These are phyloP conservation scores for Phalaenopsis hybrid DNA, from an alignment of 116 monocot species.

Conservation along the genomic window DNA sequence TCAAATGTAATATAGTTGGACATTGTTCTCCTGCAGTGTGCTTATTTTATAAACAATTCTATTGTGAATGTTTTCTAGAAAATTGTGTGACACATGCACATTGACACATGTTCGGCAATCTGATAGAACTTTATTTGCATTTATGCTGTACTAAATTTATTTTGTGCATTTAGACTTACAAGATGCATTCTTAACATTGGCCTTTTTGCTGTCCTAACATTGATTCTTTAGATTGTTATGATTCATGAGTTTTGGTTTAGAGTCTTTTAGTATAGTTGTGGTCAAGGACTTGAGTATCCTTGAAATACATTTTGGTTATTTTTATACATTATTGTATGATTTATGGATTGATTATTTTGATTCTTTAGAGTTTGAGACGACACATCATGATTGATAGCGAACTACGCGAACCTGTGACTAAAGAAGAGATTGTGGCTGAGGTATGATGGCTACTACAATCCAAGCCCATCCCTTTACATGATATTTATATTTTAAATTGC, in stretches of 20 bases:
- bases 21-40: no score
- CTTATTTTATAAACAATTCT: no score
- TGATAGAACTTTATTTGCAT: background rate
- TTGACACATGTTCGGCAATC: background rate
- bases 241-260: background rate
- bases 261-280: background rate
- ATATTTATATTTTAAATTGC: background rate
- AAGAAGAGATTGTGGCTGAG: conserved; percentile 89
- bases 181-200: background rate
- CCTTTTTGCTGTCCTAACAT: background rate
- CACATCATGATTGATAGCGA: conserved; percentile 63
- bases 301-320: background rate
- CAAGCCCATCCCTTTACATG: background rate
- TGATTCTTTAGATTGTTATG: background rate
- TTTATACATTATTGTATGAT: background rate
- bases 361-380: conserved; percentile 55
- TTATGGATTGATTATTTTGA: background rate
- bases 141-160: background rate
- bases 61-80: no score
- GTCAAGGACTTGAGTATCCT: background rate
- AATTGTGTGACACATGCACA: background rate
- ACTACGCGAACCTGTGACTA: conserved; percentile 63
- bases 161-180: background rate
- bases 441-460: conserved; percentile 21
- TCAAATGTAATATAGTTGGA: no score